Evolutionary conservation across 2,329 filamentous ascomycete species (phyloP).

Genomic region (Diaporthe sp.): DNA sequence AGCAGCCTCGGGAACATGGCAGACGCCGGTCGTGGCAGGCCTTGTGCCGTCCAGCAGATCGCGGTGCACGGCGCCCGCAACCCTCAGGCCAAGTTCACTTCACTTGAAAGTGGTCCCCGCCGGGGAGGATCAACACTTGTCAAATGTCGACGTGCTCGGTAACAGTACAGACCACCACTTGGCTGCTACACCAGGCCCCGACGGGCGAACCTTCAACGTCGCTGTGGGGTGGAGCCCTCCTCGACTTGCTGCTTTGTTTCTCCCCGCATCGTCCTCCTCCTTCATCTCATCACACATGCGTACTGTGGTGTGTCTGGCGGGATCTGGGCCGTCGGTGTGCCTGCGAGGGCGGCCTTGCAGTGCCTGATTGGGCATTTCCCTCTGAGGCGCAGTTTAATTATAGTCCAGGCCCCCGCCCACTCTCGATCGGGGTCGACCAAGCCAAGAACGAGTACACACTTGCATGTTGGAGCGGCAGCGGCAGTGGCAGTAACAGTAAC

Average conservation of each 20-base stretch:
- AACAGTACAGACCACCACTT: background rate
- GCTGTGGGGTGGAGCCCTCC: background rate
- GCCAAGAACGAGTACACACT: background rate
- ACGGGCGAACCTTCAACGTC: constrained; percentile 8
- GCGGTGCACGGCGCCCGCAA: constrained; percentile 6
- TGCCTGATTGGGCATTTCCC: constrained; percentile 15
- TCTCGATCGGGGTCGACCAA: background rate
- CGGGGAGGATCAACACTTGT: background rate
- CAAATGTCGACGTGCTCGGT: background rate
- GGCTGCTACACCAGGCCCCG: background rate
- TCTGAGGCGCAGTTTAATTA: constrained; percentile 26
- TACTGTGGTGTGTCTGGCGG: background rate
- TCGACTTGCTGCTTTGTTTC: background rate
- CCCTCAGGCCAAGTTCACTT: background rate
- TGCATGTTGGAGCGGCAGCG: too few relatives aligned
- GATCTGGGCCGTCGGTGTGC: background rate
- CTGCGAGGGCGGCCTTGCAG: background rate
- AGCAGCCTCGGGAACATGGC: constrained; percentile 6
- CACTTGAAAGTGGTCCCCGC: background rate
- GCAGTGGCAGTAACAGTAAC: too few relatives aligned
- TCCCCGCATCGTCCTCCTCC: constrained; percentile 19
- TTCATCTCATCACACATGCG: background rate
- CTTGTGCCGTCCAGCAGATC: background rate
- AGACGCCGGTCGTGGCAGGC: background rate
- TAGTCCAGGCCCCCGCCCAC: background rate